These are phyloP conservation scores for Rhizopus stolonifer DNA, from an alignment of 371 early-diverging fungal genomes.

Conservation along the genomic window DNA sequence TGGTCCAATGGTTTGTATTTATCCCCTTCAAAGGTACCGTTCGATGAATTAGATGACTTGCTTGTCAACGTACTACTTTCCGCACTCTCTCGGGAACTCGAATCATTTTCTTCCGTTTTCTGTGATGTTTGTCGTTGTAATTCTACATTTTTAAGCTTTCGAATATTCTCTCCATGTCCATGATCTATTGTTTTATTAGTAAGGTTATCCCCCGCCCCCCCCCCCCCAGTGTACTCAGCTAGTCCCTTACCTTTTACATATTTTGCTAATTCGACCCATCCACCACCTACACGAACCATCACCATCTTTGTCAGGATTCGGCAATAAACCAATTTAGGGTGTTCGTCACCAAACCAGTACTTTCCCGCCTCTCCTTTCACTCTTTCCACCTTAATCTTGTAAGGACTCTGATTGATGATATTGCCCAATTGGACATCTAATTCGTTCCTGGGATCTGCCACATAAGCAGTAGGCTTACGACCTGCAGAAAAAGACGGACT, in stretches of 20 bases:
- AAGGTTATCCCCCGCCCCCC: no score
- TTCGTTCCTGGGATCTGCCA: constrained; percentile 49
- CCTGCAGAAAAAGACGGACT: constrained; percentile 7
- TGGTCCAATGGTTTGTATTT: constrained; percentile 36
- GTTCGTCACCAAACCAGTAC: constrained; percentile 76
- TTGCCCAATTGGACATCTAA: constrained; percentile 49
- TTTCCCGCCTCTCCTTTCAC: constrained; percentile 60
- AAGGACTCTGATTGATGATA: constrained; percentile 61
- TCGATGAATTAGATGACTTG: constrained; percentile 13
- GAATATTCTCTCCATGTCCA: no score
- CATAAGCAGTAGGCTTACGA: constrained; percentile 15
- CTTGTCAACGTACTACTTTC: constrained; percentile 22
- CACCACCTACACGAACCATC: constrained; percentile 85
- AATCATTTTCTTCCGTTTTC: no score
- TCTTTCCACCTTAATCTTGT: constrained; percentile 39
- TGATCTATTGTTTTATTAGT: no score
- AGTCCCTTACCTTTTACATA: constrained; percentile 33
- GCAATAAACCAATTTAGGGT: constrained; percentile 55
- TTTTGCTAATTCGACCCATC: constrained; percentile 70
- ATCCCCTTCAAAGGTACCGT: constrained; percentile 34
- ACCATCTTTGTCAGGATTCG: constrained; percentile 70
- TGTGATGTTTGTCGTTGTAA: no score
- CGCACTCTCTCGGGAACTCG: constrained; percentile 12
- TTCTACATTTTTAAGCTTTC: no score
- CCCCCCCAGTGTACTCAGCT: no score